phyloP scores from a whole-genome alignment of 1,139 yeast species.

The Kodamaea suecica region DNA sequence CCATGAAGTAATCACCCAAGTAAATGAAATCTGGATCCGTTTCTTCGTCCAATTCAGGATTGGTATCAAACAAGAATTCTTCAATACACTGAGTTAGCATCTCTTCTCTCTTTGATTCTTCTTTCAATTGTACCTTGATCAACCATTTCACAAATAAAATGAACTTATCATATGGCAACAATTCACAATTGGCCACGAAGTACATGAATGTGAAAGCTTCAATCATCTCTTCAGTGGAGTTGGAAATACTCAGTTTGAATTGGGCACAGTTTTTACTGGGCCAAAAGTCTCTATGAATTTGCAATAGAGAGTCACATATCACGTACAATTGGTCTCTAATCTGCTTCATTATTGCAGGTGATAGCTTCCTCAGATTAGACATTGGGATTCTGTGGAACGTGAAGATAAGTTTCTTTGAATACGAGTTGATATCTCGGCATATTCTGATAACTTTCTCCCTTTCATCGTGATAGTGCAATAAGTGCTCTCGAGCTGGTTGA shows the following conservation, averaged over 20 bases:
- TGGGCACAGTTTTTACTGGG: conserved; percentile 15
- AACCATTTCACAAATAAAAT: conserved; percentile 14
- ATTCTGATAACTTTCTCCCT: conserved; percentile 35
- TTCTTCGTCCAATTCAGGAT: conserved; percentile 1
- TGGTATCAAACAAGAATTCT: background rate
- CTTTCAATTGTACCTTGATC: conserved; percentile 5
- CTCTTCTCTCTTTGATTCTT: background rate
- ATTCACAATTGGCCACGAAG: conserved; percentile 18
- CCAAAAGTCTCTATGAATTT: conserved; percentile 14
- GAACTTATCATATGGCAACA: conserved; percentile 19
- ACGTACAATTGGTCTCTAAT: conserved; percentile 16
- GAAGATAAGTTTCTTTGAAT: conserved; percentile 39
- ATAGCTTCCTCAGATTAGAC: conserved; percentile 6
- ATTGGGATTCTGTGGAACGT: conserved; percentile 29
- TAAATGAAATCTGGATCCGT: conserved; percentile 10
- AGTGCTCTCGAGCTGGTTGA: conserved; percentile 14
- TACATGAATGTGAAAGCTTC: conserved; percentile 38
- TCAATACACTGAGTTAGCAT: background rate
- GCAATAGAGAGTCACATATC: conserved; percentile 15
- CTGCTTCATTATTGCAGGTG: conserved; percentile 12
- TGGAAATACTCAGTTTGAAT: conserved; percentile 24
- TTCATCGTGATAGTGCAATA: conserved; percentile 25
- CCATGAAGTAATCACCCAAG: conserved; percentile 35
- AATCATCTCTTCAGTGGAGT: conserved; percentile 34
- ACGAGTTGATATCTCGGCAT: conserved; percentile 36